Percentiles rank a stretch among this genome's conserved stretches.
phyloP scores from a whole-genome alignment of 352 stramenopile genomes.

The Globisporangium irregulare region DNA sequence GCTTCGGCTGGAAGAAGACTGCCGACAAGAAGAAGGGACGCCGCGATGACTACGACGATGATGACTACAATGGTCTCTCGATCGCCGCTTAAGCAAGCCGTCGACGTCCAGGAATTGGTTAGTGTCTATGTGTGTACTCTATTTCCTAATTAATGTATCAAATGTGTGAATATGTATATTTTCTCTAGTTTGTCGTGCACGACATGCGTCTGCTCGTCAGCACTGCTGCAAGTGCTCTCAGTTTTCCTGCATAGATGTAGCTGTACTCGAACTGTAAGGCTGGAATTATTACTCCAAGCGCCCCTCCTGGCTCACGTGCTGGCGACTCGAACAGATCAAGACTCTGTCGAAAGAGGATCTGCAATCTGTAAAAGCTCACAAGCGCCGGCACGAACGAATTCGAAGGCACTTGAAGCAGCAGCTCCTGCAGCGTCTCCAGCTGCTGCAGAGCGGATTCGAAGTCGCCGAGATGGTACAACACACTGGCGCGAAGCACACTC shows the following conservation, averaged over 20 bases:
- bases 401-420: slow-evolving; percentile 16
- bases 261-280: slow-evolving; percentile 15
- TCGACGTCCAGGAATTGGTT: neutral
- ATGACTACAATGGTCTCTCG: slow-evolving; percentile 8
- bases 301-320: neutral
- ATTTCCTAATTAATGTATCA: slow-evolving; percentile 12
- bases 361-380: slow-evolving; percentile 35
- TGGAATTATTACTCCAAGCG: neutral
- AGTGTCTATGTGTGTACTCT: slow-evolving; percentile 15
- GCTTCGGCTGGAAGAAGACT: slow-evolving; percentile 24
- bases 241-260: slow-evolving; percentile 13
- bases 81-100: neutral
- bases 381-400: slow-evolving; percentile 33
- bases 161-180: slow-evolving; percentile 6
- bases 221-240: slow-evolving; percentile 13
- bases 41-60: slow-evolving; percentile 4
- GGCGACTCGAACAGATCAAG: neutral
- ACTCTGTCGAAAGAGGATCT: slow-evolving; percentile 25
- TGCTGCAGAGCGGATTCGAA: slow-evolving; percentile 24
- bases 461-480: slow-evolving; percentile 33
- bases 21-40: slow-evolving; percentile 13
- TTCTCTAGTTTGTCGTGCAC: neutral
- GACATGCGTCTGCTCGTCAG: slow-evolving; percentile 3
- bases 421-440: slow-evolving; percentile 19
- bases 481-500: slow-evolving; percentile 29